Conservation (phyloP, 441 rosid genomes). For the Dalechampia spathulata region DNA sequence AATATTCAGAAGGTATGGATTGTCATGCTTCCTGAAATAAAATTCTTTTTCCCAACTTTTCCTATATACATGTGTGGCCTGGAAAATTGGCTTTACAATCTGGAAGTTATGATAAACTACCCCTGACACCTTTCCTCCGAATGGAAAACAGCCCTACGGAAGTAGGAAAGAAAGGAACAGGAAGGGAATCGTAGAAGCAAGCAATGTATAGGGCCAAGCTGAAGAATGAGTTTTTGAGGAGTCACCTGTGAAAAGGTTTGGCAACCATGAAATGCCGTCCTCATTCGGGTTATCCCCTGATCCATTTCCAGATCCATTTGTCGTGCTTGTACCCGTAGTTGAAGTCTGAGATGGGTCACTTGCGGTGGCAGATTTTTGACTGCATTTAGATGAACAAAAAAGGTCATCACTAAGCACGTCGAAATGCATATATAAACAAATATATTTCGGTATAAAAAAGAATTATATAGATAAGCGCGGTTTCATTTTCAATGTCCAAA, state of each 20-base stretch:
- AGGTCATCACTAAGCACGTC: too few species aligned
- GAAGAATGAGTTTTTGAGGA: slow-evolving; percentile 20
- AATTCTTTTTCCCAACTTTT: too few species aligned
- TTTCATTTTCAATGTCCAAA: too few species aligned
- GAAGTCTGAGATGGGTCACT: slow-evolving; percentile 14
- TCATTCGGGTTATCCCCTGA: slow-evolving; percentile 2
- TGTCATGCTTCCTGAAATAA: not conserved
- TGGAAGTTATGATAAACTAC: too few species aligned
- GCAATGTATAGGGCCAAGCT: slow-evolving; percentile 14
- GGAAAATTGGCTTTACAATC: slow-evolving; percentile 27
- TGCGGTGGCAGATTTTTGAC: slow-evolving; percentile 39
- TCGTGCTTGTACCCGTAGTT: slow-evolving; percentile 5
- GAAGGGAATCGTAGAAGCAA: slow-evolving; percentile 11
- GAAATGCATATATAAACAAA: too few species aligned
- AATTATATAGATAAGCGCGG: too few species aligned
- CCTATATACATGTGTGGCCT: slow-evolving; percentile 21
- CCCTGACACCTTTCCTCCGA: slow-evolving; percentile 6
- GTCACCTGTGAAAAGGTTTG: slow-evolving; percentile 27
- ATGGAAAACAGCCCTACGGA: slow-evolving; percentile 4
- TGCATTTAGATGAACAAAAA: too few species aligned
- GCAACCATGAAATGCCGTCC: slow-evolving; percentile 28
- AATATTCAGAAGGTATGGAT: not conserved
- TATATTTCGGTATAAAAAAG: too few species aligned
- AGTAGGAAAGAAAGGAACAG: slow-evolving; percentile 11
- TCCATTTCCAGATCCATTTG: slow-evolving; percentile 14